These are phyloP conservation scores for Plasmodium gonderi DNA, from an alignment of 169 alveolate species.

Conservation along the genomic window DNA sequence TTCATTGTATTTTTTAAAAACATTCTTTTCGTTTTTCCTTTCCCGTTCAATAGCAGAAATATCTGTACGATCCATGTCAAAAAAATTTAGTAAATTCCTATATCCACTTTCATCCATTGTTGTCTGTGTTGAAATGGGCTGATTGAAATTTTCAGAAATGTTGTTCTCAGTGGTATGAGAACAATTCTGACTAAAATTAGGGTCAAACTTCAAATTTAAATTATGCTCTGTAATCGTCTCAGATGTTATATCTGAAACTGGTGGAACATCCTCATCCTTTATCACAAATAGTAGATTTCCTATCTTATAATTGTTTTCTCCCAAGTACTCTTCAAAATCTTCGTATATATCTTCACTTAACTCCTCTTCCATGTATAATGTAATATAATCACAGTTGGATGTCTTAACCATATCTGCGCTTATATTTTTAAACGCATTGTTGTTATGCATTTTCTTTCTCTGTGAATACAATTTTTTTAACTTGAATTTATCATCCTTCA, in stretches of 20 bases:
- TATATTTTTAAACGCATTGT: background rate
- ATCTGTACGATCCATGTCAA: constrained; percentile 39
- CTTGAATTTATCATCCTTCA: background rate
- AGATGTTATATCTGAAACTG: constrained; percentile 6
- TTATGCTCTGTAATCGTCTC: background rate
- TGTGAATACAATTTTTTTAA: constrained; percentile 30
- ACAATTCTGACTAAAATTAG: background rate
- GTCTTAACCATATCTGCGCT: background rate
- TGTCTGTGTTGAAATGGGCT: background rate
- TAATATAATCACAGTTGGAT: background rate
- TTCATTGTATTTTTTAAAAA: background rate
- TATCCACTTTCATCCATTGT: constrained; percentile 63
- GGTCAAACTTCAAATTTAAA: background rate
- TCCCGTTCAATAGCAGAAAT: background rate
- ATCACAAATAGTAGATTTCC: constrained; percentile 27
- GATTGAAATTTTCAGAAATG: constrained; percentile 4
- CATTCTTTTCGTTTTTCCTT: background rate
- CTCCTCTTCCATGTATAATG: constrained; percentile 50
- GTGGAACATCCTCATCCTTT: constrained; percentile 15
- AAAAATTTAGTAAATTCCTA: constrained; percentile 34
- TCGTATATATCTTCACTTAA: background rate
- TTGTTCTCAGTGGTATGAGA: constrained; percentile 34
- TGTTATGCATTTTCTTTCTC: background rate
- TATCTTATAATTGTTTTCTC: constrained; percentile 32
- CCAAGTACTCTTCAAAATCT: constrained; percentile 15